These are phyloP conservation scores for barley (Hordeum vulgare) DNA, from an alignment of 176 grass and related monocot species.

Conservation along the genomic window MorexV3_pseudomolecules_assembly NC_058519.1:658949537-658950036, in stretches of 20 bases:
- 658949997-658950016: not conserved
- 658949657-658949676: too few relatives aligned
- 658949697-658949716: not conserved
- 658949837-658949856: constrained; percentile 21
- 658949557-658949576: too few relatives aligned
- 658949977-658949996: not conserved
- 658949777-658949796: not conserved
- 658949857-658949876: not conserved
- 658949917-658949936: not conserved
- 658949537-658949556: too few relatives aligned
- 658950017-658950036: constrained; percentile 33
- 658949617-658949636: too few relatives aligned
- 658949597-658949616: too few relatives aligned
- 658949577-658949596: too few relatives aligned
- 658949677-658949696: not conserved
- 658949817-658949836: constrained; percentile 3
- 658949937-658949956: constrained; percentile 2
- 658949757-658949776: too few relatives aligned
- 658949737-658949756: not conserved
- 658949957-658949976: constrained; percentile 3
- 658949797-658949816: not conserved
- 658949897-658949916: not conserved
- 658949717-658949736: too few relatives aligned
- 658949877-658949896: not conserved
- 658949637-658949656: too few relatives aligned